Percentiles rank a stretch among this genome's conserved stretches.
phyloP scores from a whole-genome alignment of 176 grass and related monocot species.

The Avena eriantha region DNA sequence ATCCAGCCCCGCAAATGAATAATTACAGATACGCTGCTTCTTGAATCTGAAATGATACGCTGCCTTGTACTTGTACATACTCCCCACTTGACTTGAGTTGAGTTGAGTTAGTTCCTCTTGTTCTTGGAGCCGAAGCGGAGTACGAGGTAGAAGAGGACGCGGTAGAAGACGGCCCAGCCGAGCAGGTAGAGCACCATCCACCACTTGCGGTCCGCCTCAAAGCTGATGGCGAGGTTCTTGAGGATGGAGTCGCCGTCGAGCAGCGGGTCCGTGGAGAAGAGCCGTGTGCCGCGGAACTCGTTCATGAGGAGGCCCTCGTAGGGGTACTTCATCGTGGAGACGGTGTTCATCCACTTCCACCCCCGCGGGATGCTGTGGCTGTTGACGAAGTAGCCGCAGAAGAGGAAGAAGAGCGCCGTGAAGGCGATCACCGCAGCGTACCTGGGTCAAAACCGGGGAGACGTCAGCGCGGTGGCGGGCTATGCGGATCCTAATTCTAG shows the following conservation, averaged over 20 bases:
- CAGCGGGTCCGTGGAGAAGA: neutral
- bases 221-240: slow-evolving; percentile 49
- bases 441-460: neutral
- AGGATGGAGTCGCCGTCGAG: slow-evolving; percentile 57
- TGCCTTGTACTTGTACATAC: neutral
- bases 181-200: slow-evolving; percentile 71
- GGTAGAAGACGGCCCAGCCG: slow-evolving; percentile 65
- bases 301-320: slow-evolving; percentile 76
- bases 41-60: neutral
- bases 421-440: slow-evolving; percentile 73
- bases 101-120: slow-evolving; percentile 51
- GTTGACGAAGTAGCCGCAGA: slow-evolving; percentile 66
- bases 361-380: slow-evolving; percentile 55
- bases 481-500: neutral
- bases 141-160: slow-evolving; percentile 69
- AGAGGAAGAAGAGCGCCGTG: slow-evolving; percentile 81
- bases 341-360: slow-evolving; percentile 69
- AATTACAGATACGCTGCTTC: neutral
- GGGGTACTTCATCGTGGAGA: slow-evolving; percentile 73
- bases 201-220: slow-evolving; percentile 51
- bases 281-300: slow-evolving; percentile 36
- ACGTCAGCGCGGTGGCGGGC: neutral
- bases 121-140: slow-evolving; percentile 75
- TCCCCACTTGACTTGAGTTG: neutral
- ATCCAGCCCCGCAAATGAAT: neutral